phyloP scores from a whole-genome alignment of 257 asterid genomes.

The Haberlea rhodopensis region DNA sequence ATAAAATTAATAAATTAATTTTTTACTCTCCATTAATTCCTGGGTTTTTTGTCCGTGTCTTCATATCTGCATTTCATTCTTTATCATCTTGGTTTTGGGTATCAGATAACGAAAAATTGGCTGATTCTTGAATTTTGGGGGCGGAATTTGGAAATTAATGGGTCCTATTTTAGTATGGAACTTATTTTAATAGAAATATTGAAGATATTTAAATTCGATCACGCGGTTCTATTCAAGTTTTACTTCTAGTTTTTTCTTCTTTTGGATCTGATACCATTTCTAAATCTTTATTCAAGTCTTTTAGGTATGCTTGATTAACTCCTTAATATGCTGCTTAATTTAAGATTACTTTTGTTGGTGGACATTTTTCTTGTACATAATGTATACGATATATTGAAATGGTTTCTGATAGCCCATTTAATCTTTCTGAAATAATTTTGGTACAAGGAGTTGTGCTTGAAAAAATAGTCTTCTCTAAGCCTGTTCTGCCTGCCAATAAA shows the following conservation, averaged over 20 bases:
- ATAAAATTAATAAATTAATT: too few species aligned
- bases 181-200: too few species aligned
- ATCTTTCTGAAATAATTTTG: not conserved
- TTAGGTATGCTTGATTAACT: not conserved
- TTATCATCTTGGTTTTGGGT: not conserved
- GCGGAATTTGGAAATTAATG: not conserved
- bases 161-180: too few species aligned
- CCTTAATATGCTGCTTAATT: slow-evolving; percentile 19
- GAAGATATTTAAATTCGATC: too few species aligned
- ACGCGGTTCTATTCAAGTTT: not conserved
- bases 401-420: too few species aligned
- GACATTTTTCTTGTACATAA: not conserved
- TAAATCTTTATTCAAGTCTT: not conserved
- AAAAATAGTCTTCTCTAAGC: not conserved
- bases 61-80: too few species aligned
- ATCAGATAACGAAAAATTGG: not conserved
- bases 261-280: not conserved
- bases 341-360: too few species aligned
- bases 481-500: slow-evolving; percentile 23
- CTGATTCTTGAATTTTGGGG: not conserved
- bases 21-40: not conserved
- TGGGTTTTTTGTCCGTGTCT: not conserved
- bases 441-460: not conserved
- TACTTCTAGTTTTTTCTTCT: not conserved
- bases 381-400: not conserved